Conservation (phyloP, 2,329 filamentous ascomycete species). For the Aurifilum marmelostoma region DNA sequence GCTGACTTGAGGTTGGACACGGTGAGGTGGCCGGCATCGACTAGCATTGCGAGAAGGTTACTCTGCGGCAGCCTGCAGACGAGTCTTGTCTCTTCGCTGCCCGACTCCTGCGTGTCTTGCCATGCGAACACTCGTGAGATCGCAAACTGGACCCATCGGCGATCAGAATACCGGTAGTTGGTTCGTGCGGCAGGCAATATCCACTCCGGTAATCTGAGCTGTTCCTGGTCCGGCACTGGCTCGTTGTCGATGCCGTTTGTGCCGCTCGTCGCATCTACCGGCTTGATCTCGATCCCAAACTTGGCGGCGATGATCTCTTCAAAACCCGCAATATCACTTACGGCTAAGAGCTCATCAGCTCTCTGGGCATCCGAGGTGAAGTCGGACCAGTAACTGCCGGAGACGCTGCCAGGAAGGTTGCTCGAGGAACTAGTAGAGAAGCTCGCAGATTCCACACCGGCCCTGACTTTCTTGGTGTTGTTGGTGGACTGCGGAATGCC, state of each 20-base stretch:
- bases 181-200: constrained; percentile 48
- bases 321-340: constrained; percentile 51
- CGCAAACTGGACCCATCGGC: constrained; percentile 66
- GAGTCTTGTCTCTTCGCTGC: constrained; percentile 45
- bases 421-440: constrained; percentile 45
- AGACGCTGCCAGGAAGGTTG: constrained; percentile 53
- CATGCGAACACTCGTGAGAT: constrained; percentile 65
- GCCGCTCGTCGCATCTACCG: constrained; percentile 5
- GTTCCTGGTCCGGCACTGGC: constrained; percentile 21
- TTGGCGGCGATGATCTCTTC: constrained; percentile 54
- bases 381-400: constrained; percentile 52
- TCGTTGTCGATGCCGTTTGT: not conserved
- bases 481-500: constrained; percentile 53
- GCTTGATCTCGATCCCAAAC: constrained; percentile 47
- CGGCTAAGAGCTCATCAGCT: constrained; percentile 53
- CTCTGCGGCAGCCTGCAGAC: constrained; percentile 52
- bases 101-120: constrained; percentile 49
- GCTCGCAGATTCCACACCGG: constrained; percentile 33
- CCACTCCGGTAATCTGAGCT: constrained; percentile 51
- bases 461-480: constrained; percentile 38
- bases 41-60: constrained; percentile 61
- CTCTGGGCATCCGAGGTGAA: constrained; percentile 48
- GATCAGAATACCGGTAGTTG: constrained; percentile 60
- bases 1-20: constrained; percentile 61
- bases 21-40: constrained; percentile 63